A percentile compares a stretch with the other conserved stretches of the same genome.
Evolutionary conservation across 202 grass and related monocot genomes (phyloP).

Genomic region (Hordeum pubiflorum): DNA sequence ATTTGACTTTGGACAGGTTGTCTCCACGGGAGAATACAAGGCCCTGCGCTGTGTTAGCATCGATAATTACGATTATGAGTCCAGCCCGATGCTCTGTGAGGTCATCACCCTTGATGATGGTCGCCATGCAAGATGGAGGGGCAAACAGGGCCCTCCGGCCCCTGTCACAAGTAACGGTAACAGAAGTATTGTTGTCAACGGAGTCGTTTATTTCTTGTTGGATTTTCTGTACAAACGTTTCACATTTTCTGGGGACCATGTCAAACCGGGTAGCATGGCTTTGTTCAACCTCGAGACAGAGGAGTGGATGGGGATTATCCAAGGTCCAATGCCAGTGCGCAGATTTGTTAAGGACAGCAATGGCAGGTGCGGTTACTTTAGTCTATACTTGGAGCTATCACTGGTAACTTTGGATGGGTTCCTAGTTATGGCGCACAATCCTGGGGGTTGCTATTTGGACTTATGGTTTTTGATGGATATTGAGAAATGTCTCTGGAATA

Average conservation of each 20-base stretch:
- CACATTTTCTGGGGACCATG: neutral
- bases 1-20: neutral
- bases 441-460: neutral
- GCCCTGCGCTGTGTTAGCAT: neutral
- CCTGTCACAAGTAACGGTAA: neutral
- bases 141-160: neutral
- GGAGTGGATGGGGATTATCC: neutral
- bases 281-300: no score
- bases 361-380: neutral
- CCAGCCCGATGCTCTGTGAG: neutral
- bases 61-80: no score
- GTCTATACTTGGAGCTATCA: neutral
- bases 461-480: conserved; percentile 18
- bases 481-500: conserved; percentile 1
- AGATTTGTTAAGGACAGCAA: no score
- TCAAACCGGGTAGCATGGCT: neutral
- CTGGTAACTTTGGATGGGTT: conserved; percentile 4
- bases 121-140: neutral
- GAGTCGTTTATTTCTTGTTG: conserved; percentile 14
- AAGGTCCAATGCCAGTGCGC: neutral
- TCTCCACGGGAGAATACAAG: conserved; percentile 28
- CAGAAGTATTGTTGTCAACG: neutral
- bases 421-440: neutral
- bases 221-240: neutral
- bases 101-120: neutral